Conservation (phyloP, 1,139 yeast species). For the Pneumocystis wakefieldiae region DNA sequence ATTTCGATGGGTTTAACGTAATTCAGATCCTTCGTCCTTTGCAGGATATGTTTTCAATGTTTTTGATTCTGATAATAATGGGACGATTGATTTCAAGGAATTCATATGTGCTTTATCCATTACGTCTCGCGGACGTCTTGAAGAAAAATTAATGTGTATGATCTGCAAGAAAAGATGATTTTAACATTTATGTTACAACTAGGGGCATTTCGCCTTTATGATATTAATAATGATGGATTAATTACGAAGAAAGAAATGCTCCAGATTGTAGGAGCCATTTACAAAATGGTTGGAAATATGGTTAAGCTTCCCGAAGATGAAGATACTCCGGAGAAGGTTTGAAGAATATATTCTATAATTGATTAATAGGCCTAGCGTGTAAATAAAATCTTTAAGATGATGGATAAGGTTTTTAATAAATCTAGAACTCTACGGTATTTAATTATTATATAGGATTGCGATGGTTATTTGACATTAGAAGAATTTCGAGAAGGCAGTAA, state of each 20-base stretch:
- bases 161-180: not conserved
- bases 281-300: constrained; percentile 93
- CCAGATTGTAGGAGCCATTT: constrained; percentile 65
- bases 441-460: constrained; percentile 28
- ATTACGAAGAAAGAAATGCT: constrained; percentile 67
- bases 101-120: constrained; percentile 76
- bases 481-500: constrained; percentile 75
- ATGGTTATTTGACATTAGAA: constrained; percentile 54
- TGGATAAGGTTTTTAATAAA: constrained; percentile 35
- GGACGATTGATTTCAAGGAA: constrained; percentile 79
- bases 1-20: not conserved
- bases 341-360: not conserved
- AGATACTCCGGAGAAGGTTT: constrained; percentile 61
- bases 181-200: not conserved
- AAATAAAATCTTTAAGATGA: constrained; percentile 55
- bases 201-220: constrained; percentile 70
- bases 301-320: constrained; percentile 85
- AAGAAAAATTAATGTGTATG: constrained; percentile 67
- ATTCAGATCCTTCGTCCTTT: constrained; percentile 65
- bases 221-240: constrained; percentile 60
- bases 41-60: constrained; percentile 78
- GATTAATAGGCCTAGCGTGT: constrained; percentile 34
- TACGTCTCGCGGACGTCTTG: constrained; percentile 75
- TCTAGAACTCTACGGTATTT: not conserved
- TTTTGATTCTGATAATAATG: constrained; percentile 70